Percentiles rank a stretch among this genome's conserved stretches.
Evolutionary conservation across 225 moss, liverwort and hornwort genomes (phyloP).

Genomic region (Antitrichia curtipendula): DNA sequence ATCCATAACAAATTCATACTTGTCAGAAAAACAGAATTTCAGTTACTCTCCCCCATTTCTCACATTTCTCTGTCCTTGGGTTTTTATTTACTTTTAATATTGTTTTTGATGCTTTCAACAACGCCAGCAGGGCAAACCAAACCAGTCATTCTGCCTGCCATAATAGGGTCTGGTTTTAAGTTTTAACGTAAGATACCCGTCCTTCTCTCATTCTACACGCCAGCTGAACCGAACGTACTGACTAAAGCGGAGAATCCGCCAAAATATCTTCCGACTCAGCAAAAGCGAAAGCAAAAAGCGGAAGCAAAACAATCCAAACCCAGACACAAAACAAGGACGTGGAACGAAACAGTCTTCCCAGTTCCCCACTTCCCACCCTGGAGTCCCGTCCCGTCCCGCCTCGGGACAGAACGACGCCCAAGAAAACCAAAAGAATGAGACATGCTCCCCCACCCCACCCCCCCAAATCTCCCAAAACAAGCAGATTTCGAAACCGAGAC

Average conservation of each 20-base stretch:
- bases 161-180: too few species aligned
- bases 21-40: neutral
- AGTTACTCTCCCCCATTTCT: neutral
- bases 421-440: neutral
- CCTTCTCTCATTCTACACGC: neutral
- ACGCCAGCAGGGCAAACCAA: neutral
- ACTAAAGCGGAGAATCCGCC: neutral
- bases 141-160: neutral
- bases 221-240: neutral
- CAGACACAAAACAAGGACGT: neutral
- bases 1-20: neutral
- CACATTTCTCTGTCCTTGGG: too few species aligned
- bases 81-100: too few species aligned
- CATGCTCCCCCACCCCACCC: neutral
- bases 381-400: too few species aligned
- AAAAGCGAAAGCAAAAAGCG: neutral
- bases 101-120: neutral
- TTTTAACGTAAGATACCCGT: too few species aligned
- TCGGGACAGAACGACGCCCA: neutral
- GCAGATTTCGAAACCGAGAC: neutral
- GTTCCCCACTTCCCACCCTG: too few species aligned
- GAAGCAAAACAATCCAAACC: neutral
- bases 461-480: neutral
- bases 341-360: neutral
- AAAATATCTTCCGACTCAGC: neutral